A percentile compares a stretch with the other conserved stretches of the same genome.
These are phyloP conservation scores for Chlamydomonas eustigma DNA, from an alignment of 139 green algal species.

Conservation along the genomic window DNA sequence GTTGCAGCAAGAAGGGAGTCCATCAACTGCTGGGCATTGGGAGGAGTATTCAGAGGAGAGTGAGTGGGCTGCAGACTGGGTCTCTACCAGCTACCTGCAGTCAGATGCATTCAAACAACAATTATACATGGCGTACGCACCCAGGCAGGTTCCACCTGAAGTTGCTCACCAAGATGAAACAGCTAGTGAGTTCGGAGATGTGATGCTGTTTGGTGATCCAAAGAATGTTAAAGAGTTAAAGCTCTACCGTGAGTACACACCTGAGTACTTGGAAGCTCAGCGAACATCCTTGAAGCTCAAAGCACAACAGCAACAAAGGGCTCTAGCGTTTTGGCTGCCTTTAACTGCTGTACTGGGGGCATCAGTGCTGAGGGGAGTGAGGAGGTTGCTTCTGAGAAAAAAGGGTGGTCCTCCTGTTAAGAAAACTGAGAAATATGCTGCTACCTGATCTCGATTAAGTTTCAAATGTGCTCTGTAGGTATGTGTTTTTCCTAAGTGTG, in stretches of 20 bases:
- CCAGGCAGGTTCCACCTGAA: not conserved
- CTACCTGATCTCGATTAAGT: no score
- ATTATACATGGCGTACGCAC: no score
- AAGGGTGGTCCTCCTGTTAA: not conserved
- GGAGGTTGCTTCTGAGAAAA: not conserved
- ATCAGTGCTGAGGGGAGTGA: not conserved
- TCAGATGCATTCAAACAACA: not conserved
- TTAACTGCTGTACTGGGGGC: not conserved
- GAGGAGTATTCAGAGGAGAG: not conserved
- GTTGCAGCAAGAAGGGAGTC: no score
- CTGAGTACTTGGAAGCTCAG: conserved; percentile 2
- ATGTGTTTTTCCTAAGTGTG: no score
- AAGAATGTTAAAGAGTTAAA: not conserved
- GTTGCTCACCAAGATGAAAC: not conserved
- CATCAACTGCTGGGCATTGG: no score
- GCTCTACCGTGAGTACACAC: not conserved
- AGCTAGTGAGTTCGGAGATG: not conserved
- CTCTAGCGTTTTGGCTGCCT: conserved; percentile 12
- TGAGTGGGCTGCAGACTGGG: conserved; percentile 4
- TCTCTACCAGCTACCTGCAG: not conserved
- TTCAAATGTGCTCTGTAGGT: no score
- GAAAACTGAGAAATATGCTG: no score
- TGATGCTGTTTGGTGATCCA: not conserved
- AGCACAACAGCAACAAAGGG: not conserved
- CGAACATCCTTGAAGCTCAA: not conserved